Evolutionary conservation across 768 basidiomycete genomes (phyloP).

Genomic region (Lactifluus piperatus): DNA sequence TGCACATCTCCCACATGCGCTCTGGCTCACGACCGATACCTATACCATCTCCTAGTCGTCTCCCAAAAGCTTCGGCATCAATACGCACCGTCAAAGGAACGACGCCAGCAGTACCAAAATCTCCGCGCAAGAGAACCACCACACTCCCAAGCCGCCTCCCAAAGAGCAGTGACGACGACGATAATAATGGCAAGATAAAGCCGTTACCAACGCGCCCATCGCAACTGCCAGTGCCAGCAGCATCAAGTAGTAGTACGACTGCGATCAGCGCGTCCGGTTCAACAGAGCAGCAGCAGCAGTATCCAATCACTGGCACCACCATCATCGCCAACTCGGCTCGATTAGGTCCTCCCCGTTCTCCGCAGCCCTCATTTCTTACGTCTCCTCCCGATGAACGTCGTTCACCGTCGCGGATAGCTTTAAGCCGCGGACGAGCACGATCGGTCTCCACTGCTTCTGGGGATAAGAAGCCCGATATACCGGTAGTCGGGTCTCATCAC

Average conservation of each 20-base stretch:
- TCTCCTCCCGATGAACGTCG: neutral
- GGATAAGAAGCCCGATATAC: neutral
- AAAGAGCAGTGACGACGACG: neutral
- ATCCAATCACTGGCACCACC: neutral
- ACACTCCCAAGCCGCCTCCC: neutral
- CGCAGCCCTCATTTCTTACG: neutral
- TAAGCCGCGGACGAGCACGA: too few species aligned
- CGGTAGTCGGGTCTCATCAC: neutral
- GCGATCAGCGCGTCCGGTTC: neutral
- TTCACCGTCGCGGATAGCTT: neutral
- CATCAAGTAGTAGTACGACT: neutral
- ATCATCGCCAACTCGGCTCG: neutral
- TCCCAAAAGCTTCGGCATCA: neutral
- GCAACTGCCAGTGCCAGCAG: neutral
- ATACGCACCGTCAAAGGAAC: neutral
- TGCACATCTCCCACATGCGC: neutral
- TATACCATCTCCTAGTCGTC: neutral
- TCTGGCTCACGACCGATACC: constrained; percentile 2
- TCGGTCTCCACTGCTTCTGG: too few species aligned
- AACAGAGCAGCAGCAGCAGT: too few species aligned
- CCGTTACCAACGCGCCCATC: neutral
- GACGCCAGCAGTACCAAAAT: neutral
- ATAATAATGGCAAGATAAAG: too few species aligned
- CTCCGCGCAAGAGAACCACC: neutral
- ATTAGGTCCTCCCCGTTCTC: neutral